Conservation (phyloP, 2,329 filamentous ascomycete species). For the Simplicillium aogashimaense region DNA sequence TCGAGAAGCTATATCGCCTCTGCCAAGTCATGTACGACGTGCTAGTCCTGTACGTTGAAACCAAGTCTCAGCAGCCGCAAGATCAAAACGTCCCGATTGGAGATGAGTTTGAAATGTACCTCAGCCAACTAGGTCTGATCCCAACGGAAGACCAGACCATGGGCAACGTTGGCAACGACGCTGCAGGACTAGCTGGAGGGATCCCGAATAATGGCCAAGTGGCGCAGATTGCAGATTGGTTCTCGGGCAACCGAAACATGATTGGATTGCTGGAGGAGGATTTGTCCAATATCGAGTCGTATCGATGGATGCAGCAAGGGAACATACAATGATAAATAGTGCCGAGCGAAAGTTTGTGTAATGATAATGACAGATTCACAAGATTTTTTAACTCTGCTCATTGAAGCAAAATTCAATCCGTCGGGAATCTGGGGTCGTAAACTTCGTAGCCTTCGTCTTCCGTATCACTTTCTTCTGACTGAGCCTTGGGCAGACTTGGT, state of each 20-base stretch:
- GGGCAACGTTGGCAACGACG: slow-evolving; percentile 11
- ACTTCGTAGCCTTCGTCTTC: slow-evolving; percentile 65
- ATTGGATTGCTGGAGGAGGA: slow-evolving; percentile 57
- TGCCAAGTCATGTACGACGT: slow-evolving; percentile 53
- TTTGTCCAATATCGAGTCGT: slow-evolving; percentile 32
- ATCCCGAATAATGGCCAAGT: slow-evolving; percentile 18
- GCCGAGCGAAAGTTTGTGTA: neutral
- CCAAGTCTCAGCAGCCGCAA: slow-evolving; percentile 39
- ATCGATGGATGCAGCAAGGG: slow-evolving; percentile 20
- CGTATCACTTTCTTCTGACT: slow-evolving; percentile 46
- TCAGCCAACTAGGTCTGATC: slow-evolving; percentile 53
- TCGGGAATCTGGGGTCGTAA: slow-evolving; percentile 52
- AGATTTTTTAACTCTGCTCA: neutral
- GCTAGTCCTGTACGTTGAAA: slow-evolving; percentile 51
- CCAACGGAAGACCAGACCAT: slow-evolving; percentile 25
- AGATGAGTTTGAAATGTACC: slow-evolving; percentile 54
- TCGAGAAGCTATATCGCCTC: slow-evolving; percentile 51
- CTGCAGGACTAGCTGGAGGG: slow-evolving; percentile 5
- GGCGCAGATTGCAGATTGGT: slow-evolving; percentile 54
- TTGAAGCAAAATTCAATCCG: slow-evolving; percentile 34
- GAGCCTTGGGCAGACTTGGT: slow-evolving; percentile 7
- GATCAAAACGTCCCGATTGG: slow-evolving; percentile 37
- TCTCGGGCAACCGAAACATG: slow-evolving; percentile 55
- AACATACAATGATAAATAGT: slow-evolving; percentile 9
- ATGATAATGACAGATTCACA: slow-evolving; percentile 7